Evolutionary conservation across 768 basidiomycete species (phyloP), one percentile per base, ranked within the genome.

Genomic region (Hygrocybe coccinea): DNA sequence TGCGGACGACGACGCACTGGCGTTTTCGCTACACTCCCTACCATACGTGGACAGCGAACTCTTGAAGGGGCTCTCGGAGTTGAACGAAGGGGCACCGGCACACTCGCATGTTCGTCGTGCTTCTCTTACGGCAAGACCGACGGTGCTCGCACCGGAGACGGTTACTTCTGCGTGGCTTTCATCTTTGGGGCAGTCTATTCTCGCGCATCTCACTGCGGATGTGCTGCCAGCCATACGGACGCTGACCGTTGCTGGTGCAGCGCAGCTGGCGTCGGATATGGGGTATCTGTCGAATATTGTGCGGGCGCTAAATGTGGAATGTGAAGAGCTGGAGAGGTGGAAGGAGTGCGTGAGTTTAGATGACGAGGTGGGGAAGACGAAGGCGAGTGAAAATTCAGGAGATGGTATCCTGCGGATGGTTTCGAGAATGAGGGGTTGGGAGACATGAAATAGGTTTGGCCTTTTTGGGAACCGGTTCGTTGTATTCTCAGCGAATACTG

Each of bases 91-190:
- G 5, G 49, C 69, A 44, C 66, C 69, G 14, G 38, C 12, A 15
- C 58, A 17, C 14, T 43, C 25, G 29, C 54, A 44, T 12, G 39
- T 45, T 54, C 52, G 41, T 34, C 52, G 52, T 7, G 68, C 75
- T 43, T 76, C 81, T 25, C 58, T 73, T 22, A 64, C 76, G 36
- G 56, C 65, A 39, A 56, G 73, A 57, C 62, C 67, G 37, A 65
- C 60, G 35, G 59, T 68, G 7, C 71, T 89, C 50, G 81, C 85
- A 50, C 83, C 90, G 3, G 94, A 95, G 67, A 78, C 81, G 2
- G 88, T 97, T 15, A 85, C 92, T 3, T 86, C 91, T 1, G 87
- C 91, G 1, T 98, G 95, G 95, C 82, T 98, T 10, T 82, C 87
- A 34, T 94, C 92, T 8, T 80, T 98, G n/a, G 89, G 91, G 0